A percentile compares a stretch with the other conserved stretches of the same genome.
phyloP scores from a whole-genome alignment of 139 green algal species.

The Microglena sp. region DNA sequence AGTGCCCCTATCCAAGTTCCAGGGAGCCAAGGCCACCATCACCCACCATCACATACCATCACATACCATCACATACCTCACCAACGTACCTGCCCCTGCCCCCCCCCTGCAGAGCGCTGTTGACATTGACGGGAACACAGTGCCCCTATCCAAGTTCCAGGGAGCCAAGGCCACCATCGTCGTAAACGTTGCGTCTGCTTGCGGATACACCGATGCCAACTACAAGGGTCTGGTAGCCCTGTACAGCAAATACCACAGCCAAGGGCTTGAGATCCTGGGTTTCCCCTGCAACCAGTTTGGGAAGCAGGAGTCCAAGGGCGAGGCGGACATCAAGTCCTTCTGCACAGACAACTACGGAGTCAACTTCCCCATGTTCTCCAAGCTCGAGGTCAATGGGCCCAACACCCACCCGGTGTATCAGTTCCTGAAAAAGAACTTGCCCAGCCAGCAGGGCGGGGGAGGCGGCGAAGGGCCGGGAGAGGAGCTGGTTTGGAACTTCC shows the following conservation, averaged over 20 bases:
- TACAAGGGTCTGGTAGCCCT: slow-evolving; percentile 41
- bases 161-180: slow-evolving; percentile 38
- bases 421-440: slow-evolving; percentile 51
- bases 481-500: slow-evolving; percentile 58
- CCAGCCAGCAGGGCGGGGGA: slow-evolving; percentile 30
- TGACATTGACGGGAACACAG: slow-evolving; percentile 17
- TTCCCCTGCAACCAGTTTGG: slow-evolving; percentile 37
- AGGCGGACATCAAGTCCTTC: slow-evolving; percentile 57
- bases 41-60: no score
- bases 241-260: slow-evolving; percentile 50
- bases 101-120: no score
- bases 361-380: slow-evolving; percentile 47
- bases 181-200: slow-evolving; percentile 68
- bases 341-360: slow-evolving; percentile 38
- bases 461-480: slow-evolving; percentile 18
- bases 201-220: slow-evolving; percentile 64
- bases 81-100: no score
- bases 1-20: no score
- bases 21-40: no score
- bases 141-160: slow-evolving; percentile 12
- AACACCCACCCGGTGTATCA: slow-evolving; percentile 44
- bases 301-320: background rate
- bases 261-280: slow-evolving; percentile 59
- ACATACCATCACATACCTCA: no score
- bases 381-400: slow-evolving; percentile 55